Evolutionary conservation across 306 rosid species (phyloP).

Genomic region (Cajanus cajan): DNA sequence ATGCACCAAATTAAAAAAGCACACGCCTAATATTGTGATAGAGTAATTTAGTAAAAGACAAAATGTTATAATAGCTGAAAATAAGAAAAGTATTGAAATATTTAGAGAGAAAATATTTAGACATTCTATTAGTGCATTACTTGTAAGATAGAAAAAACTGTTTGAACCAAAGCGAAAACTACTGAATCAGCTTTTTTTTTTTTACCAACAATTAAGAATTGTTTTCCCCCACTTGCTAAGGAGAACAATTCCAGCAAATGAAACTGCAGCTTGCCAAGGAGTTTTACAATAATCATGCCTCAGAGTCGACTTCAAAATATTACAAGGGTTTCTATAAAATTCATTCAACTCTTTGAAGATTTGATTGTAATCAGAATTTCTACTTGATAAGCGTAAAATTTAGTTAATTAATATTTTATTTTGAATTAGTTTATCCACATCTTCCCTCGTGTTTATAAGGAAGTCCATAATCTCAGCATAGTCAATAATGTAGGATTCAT

Average conservation of each 20-base stretch:
- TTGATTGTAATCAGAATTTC: background rate
- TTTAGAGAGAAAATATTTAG: too few relatives aligned
- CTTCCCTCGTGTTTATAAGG: constrained; percentile 25
- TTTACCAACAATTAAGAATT: too few relatives aligned
- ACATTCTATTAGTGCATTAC: background rate
- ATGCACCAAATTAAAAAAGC: too few relatives aligned
- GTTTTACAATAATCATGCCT: constrained; percentile 36
- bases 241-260: constrained; percentile 27
- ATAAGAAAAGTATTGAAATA: too few relatives aligned
- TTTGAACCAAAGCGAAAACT: constrained; percentile 15
- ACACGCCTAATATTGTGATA: too few relatives aligned
- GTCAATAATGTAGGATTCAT: constrained; percentile 20
- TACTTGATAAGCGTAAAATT: background rate
- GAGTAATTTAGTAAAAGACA: too few relatives aligned
- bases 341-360: constrained; percentile 25
- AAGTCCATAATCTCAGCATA: constrained; percentile 24
- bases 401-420: constrained; percentile 18
- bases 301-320: constrained; percentile 24
- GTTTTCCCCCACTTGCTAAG: too few relatives aligned
- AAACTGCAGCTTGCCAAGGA: constrained; percentile 31
- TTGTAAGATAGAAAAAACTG: background rate
- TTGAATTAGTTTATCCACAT: constrained; percentile 31
- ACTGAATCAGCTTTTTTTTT: too few relatives aligned
- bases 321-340: constrained; percentile 18
- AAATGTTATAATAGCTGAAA: too few relatives aligned